These are phyloP conservation scores for Leptographium radiaticola DNA, from an alignment of 2,329 filamentous ascomycete species.

Conservation along the genomic window DNA sequence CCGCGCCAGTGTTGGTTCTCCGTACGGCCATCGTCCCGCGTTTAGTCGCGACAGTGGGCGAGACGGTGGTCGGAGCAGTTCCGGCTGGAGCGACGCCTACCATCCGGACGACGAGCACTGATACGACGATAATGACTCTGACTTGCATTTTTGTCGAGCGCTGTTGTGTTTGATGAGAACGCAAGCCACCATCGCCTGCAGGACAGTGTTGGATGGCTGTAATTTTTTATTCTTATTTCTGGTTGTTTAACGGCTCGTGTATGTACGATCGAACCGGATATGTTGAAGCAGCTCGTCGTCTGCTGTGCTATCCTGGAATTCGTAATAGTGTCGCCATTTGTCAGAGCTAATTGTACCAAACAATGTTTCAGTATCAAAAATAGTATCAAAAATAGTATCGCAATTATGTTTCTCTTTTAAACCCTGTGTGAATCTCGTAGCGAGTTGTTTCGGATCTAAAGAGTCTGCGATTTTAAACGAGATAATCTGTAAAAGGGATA, in stretches of 20 bases:
- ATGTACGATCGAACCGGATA: not conserved
- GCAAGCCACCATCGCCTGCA: not conserved
- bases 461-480: no score
- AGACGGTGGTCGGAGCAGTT: not conserved
- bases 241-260: not conserved
- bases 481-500: no score
- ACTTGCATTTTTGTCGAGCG: not conserved
- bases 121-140: not conserved
- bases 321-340: no score
- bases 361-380: no score
- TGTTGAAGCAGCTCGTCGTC: no score
- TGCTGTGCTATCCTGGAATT: no score
- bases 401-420: no score
- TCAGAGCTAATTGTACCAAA: no score
- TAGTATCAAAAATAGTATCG: no score
- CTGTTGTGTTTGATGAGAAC: not conserved
- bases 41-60: not conserved
- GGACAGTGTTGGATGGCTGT: not conserved
- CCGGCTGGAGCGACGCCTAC: not conserved
- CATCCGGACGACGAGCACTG: not conserved
- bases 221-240: not conserved
- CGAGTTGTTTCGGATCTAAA: no score
- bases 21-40: not conserved
- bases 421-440: no score
- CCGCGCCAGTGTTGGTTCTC: not conserved